A percentile compares a stretch with the other conserved stretches of the same genome.
phyloP scores from a whole-genome alignment of 2,329 filamentous ascomycete species.

The Emergomyces pasteurianus region DNA sequence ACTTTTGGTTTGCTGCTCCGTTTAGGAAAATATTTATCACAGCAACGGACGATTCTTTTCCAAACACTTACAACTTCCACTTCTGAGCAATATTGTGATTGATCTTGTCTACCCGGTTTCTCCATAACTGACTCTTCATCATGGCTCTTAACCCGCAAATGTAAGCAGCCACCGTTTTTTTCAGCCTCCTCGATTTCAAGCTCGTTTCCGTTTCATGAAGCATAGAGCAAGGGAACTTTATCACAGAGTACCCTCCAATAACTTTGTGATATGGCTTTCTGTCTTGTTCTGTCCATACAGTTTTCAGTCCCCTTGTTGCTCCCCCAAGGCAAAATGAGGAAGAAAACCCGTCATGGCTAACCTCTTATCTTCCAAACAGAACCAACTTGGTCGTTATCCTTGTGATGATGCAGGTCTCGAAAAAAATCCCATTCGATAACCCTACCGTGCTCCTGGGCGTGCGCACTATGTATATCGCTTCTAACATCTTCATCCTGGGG shows the following conservation, averaged over 20 bases:
- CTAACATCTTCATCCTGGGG: conserved; percentile 70
- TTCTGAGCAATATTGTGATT: too few species aligned
- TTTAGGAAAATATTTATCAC: too few species aligned
- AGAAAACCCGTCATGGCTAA: neutral
- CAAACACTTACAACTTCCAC: too few species aligned
- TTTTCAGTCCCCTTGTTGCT: too few species aligned
- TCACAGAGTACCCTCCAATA: neutral
- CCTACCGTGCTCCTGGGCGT: conserved; percentile 56
- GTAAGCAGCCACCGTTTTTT: conserved; percentile 10
- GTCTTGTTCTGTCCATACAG: too few species aligned
- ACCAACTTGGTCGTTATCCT: conserved; percentile 91
- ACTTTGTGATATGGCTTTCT: neutral
- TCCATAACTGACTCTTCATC: conserved; percentile 8
- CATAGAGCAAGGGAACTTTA: neutral
- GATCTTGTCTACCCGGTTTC: neutral
- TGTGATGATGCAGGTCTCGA: conserved; percentile 96
- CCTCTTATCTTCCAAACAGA: conserved; percentile 35
- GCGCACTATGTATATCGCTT: conserved; percentile 53
- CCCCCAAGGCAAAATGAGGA: neutral
- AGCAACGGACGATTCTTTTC: too few species aligned
- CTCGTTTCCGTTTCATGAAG: neutral
- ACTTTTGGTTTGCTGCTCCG: too few species aligned
- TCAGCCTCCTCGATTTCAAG: neutral
- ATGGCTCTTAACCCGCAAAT: conserved; percentile 19
- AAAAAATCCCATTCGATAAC: conserved; percentile 90